Base-by-base conservation (phyloP, 2,329 filamentous ascomycete genomes). In the Fusarium nanum region DNA sequence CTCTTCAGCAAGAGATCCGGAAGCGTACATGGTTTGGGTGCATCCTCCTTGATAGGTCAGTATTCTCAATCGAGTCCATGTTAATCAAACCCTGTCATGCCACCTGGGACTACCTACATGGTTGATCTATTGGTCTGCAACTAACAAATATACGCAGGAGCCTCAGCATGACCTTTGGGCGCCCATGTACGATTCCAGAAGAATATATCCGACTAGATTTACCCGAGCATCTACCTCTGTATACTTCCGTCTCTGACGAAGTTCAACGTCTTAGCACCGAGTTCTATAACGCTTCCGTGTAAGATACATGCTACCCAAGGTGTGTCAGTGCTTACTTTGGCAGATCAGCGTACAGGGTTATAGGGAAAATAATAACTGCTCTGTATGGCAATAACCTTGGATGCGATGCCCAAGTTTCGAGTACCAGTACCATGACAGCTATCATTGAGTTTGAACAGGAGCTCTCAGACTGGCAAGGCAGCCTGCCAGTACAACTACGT, bases 1-100 rank as follows among this genome's bases (percentile, higher is more conserved):
- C 80, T 0, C 52, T 85, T 0, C 82, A 87, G 42, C 76, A 78
- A 5, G 86, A 87, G 69, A 81, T 82, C 4, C 76, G 85, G 11
- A 83, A 81, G 46, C 77, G 85, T 1, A 83, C 81, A 0, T 88
- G 85, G 86, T 72, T 64, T 34, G 71, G 71, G 5, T 69, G 70
- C 12, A 44, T 73, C 0, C 20, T 72, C 6, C 49, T 73, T 11
- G 71, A 73, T 12, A 67, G 70, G 70, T 64, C 0, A 11, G 34
- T 7, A n/a, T n/a, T n/a, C 3, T n/a, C 2, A 6, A n/a, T 0
- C 18, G n/a, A 37, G 3, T 37, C 18, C 18, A 37, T 4, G 18
- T 37, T 12, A 37, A 37, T 4, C 18, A n/a, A n/a, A 9, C 12
- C 18, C 5, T 37, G 5, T 4, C 18, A 11, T 37, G 34, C 18